Base-by-base conservation (phyloP, 139 green algal genomes). In the Prasinococcaceae sp. region DNA sequence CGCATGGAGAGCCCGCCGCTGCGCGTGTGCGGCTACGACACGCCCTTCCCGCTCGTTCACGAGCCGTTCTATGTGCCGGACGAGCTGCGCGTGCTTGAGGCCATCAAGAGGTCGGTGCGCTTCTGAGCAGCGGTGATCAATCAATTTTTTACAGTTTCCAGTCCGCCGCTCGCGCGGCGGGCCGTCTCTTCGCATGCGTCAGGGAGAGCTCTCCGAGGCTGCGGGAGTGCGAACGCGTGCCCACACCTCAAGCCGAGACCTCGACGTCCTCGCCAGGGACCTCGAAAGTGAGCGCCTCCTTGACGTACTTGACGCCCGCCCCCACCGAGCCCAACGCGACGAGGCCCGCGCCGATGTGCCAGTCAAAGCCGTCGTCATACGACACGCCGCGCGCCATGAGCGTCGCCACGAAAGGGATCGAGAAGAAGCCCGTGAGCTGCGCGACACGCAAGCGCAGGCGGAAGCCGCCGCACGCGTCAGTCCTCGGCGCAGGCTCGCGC, bases 11-110 rank as follows among this genome's bases (percentile, higher is more conserved):
- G 46, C 2, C 60, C 60, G 3, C 30, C 58, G 14, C n/a, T 23
- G 23, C 40, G 60, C 10, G 77, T 94, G 6, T 83, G 73, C 44
- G 86, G 86, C 26, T 68, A 75, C 19, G 86, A 95, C 72, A 94
- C 79, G 1, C 86, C 86, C 17, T 95, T 95, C 55, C 86, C 86
- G 2, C 64, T 92, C 8, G 65, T 92, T 8, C 76, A 64, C 29
- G 57, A 72, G 44, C 48, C 45, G 6, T 52, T 69, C 28, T 72
- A 76, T 25, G 22, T 72, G 23, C 62, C 68, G 20, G 54, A 36
- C 17, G 46, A 53, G 5, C n/a, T n/a, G n/a, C n/a, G 68, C 4
- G 49, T 90, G 16, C 35, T 69, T n/a, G 69, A 83, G 6, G 77
- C 68, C 8, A 67, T 92, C 14, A 38, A 47, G 8, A 2, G 37